These are phyloP conservation scores for Actinomucor elegans DNA, from an alignment of 371 early-diverging fungal genomes.

Conservation along the genomic window DNA sequence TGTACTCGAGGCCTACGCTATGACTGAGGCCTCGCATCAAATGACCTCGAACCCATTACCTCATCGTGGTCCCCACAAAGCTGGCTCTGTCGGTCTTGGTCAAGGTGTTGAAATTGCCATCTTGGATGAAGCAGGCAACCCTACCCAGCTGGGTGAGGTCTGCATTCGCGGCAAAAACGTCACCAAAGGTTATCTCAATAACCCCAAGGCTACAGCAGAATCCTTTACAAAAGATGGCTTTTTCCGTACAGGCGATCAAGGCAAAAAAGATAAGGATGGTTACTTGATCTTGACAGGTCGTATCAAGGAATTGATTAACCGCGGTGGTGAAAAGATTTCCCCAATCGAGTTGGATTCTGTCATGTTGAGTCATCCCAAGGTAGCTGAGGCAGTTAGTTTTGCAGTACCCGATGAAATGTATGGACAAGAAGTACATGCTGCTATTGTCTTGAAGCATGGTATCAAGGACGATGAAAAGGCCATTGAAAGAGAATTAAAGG, in stretches of 20 bases:
- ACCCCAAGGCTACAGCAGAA: conserved; percentile 71
- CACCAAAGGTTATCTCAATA: conserved; percentile 80
- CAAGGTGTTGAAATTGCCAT: conserved; percentile 81
- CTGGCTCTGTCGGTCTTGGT: conserved; percentile 82
- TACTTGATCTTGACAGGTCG: conserved; percentile 76
- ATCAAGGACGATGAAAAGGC: conserved; percentile 28
- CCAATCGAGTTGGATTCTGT: conserved; percentile 83
- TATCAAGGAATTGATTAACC: conserved; percentile 81
- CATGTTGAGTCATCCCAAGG: conserved; percentile 66
- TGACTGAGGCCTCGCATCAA: conserved; percentile 92
- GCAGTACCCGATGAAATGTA: conserved; percentile 74
- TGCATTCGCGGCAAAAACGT: conserved; percentile 84
- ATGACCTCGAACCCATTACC: conserved; percentile 88
- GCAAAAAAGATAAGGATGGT: conserved; percentile 70
- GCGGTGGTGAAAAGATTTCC: conserved; percentile 82
- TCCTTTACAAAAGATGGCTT: conserved; percentile 66
- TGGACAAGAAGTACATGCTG: conserved; percentile 82
- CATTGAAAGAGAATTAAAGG: conserved; percentile 44
- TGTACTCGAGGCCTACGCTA: conserved; percentile 88
- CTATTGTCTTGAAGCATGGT: conserved; percentile 56
- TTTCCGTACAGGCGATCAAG: conserved; percentile 86
- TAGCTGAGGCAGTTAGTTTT: conserved; percentile 81
- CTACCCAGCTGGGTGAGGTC: conserved; percentile 74
- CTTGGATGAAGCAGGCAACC: conserved; percentile 63
- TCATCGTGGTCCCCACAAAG: conserved; percentile 63